Evolutionary conservation across 2,329 filamentous ascomycete genomes (phyloP), one percentile per base, ranked within the genome.

Genomic region (Thermoascus crustaceus): DNA sequence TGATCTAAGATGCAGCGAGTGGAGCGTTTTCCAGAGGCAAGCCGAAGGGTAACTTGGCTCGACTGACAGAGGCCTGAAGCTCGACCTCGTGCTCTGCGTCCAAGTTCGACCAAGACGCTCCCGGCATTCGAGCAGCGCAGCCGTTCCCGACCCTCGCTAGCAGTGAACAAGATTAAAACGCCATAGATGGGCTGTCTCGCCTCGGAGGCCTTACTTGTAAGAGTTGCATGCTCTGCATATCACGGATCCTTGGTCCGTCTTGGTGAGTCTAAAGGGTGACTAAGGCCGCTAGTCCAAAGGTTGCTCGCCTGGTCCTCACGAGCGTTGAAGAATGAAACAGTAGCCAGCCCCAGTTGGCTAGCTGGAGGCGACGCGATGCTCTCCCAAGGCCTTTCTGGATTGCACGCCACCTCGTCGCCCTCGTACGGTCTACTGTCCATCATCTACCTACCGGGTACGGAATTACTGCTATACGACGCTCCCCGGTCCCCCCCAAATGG

Each of bases 161-260:
- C 26, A 13, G 14, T 17, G 18, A 13, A 29, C 14, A 17, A n/a
- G n/a, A n/a, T n/a, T 29, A 16, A 29, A 29, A 17, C 26, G 14
- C 18, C 26, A 29, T 29, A 13, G 26, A n/a, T 18, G n/a, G 26
- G 26, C 26, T 10, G 13, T 29, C 18, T 29, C 26, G 18, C 18
- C 26, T 29, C 26, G 13, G 26, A 29, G 26, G 13, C 26, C 26
- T 29, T 29, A 29, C 26, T 29, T 13, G 14, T 10, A 29, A 17
- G 8, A 17, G 4, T 16, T 5, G 4, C n/a, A 7, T 17, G 16
- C 2, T 4, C 5, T 29, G 26, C 14, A 16, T 29, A 29, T 29
- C 26, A 13, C 18, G 13, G 26, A 29, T 10, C 26, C 26, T 17
- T 17, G 13, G 26, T 29, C n/a, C n/a, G n/a, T n/a, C n/a, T n/a